phyloP scores from a whole-genome alignment of 23 red algal species.

The Gracilaria gracilis region DNA sequence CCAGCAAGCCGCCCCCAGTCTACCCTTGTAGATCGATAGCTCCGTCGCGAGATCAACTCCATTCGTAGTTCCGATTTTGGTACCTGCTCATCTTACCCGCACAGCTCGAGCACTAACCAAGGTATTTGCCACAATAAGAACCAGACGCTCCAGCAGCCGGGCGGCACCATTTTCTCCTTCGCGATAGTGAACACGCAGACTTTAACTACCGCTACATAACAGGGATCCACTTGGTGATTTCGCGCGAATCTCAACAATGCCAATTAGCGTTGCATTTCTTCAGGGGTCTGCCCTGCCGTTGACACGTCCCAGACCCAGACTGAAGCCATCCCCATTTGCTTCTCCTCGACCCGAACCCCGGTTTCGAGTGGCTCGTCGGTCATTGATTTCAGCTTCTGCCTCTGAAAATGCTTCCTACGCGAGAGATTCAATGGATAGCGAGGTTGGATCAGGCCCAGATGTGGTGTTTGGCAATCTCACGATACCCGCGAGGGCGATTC shows the following conservation, averaged over 20 bases:
- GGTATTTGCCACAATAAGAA: neutral
- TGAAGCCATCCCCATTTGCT: neutral
- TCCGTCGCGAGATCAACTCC: too few species aligned
- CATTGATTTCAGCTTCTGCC: constrained; percentile 24
- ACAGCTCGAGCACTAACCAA: too few species aligned
- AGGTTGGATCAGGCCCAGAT: constrained; percentile 49
- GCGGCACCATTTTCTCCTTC: neutral
- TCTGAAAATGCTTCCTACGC: constrained; percentile 38
- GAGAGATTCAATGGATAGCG: neutral
- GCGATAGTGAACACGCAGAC: neutral
- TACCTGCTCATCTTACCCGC: too few species aligned
- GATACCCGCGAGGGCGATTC: constrained; percentile 9
- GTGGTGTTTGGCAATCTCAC: constrained; percentile 48
- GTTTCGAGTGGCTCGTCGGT: neutral
- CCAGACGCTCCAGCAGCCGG: neutral
- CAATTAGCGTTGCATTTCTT: constrained; percentile 36
- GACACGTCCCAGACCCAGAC: neutral
- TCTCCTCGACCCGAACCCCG: neutral
- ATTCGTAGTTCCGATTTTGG: too few species aligned
- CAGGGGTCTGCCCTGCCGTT: constrained; percentile 20
- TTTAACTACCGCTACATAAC: neutral
- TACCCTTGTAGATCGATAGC: too few species aligned
- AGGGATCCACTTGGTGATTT: neutral
- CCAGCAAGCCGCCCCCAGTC: too few species aligned
- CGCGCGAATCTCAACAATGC: neutral